Base-by-base conservation (phyloP, 1,284 basidiomycete genomes). In the Phenoliferia sp. region DNA sequence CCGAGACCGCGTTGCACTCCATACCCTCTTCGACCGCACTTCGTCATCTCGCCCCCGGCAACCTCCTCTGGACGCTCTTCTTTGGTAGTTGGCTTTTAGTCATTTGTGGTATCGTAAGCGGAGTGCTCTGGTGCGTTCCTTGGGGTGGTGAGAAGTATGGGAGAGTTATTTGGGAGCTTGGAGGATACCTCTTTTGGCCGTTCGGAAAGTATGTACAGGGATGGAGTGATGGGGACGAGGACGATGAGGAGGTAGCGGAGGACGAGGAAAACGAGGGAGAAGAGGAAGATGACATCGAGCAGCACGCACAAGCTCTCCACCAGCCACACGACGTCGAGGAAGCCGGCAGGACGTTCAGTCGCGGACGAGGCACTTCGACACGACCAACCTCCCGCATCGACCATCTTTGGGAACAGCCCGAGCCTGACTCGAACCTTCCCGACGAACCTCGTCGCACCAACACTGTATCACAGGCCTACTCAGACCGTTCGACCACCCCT, bases 201-300 rank as follows among this genome's bases (percentile, higher is more conserved):
- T 99, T 99, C 78, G 95, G 92, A 44, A 98, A 98, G 79, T 99
- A 98, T 77, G 92, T 99, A 66, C 94, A 98, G 79, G 92, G 94
- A 6, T 89, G 64, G 69, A 72, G 62, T 70, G 72, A 90, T 78
- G 74, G 76, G 12, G 74, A 75, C 44, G 81, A 84, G 34, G 78
- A 80, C 10, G 78, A 81, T 32, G 79, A 79, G 6, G 77, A 79
- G 3, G 80, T 62, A 0, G 54, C 64, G 36, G 67, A 80, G 17
- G 82, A 84, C 50, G 84, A 71, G 4, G 73, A 72, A n/a, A n/a
- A n/a, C n/a, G n/a, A n/a, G 22, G 70, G 64, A n/a, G 82, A 81
- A 33, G n/a, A n/a, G n/a, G n/a, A n/a, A n/a, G n/a, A n/a, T n/a
- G n/a, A n/a, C n/a, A n/a, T n/a, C n/a, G n/a, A 19, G 57, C 19